phyloP scores from a whole-genome alignment of 805 yeast species.

The Jamesozyma lodderae region DNA sequence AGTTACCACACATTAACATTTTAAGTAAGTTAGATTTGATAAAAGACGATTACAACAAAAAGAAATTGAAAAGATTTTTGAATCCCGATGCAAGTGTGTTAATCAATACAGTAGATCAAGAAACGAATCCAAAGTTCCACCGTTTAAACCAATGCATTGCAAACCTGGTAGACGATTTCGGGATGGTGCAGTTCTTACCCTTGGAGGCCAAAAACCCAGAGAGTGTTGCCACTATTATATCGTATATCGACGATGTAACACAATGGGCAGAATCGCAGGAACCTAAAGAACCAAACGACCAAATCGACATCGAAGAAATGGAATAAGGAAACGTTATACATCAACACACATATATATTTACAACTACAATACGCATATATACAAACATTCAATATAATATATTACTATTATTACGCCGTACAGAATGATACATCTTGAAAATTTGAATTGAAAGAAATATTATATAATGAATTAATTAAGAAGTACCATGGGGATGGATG shows the following conservation, averaged over 20 bases:
- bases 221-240: slow-evolving; percentile 70
- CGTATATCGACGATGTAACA: slow-evolving; percentile 92
- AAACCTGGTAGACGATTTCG: slow-evolving; percentile 88
- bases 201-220: slow-evolving; percentile 70
- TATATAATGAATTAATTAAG: too few species aligned
- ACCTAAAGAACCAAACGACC: slow-evolving; percentile 90
- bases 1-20: slow-evolving; percentile 88
- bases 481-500: too few species aligned
- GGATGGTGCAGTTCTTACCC: slow-evolving; percentile 96
- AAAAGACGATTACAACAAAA: slow-evolving; percentile 65
- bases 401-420: neutral
- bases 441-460: neutral
- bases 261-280: slow-evolving; percentile 97
- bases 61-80: slow-evolving; percentile 71
- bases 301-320: slow-evolving; percentile 48
- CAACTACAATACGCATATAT: neutral
- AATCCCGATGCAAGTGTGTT: slow-evolving; percentile 86
- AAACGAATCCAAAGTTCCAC: slow-evolving; percentile 49
- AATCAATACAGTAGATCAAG: slow-evolving; percentile 37
- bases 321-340: neutral
- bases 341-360: neutral
- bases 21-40: slow-evolving; percentile 81
- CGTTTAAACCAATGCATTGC: slow-evolving; percentile 77
- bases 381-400: neutral
- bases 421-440: neutral